Conservation (phyloP, 2,329 filamentous ascomycete species). For the Pseudogymnoascus sp. region DNA sequence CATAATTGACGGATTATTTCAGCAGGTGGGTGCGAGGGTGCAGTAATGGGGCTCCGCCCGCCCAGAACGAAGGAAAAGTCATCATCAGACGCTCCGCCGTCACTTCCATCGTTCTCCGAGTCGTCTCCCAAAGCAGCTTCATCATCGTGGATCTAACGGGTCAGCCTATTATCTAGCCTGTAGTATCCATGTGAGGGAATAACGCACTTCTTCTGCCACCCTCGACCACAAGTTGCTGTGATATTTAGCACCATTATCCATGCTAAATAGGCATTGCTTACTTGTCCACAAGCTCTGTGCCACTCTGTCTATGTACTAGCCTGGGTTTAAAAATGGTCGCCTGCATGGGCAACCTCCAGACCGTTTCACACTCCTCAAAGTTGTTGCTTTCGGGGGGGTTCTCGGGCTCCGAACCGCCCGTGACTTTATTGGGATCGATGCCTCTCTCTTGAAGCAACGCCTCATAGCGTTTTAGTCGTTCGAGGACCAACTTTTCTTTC, state of each 20-base stretch:
- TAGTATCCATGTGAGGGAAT: not conserved
- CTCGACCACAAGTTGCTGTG: conserved; percentile 24
- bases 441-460: conserved; percentile 16
- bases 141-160: conserved; percentile 23
- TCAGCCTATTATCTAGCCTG: conserved; percentile 9
- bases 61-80: conserved; percentile 23
- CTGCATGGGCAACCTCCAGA: conserved; percentile 11
- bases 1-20: conserved; percentile 56
- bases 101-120: conserved; percentile 19
- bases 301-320: conserved; percentile 17
- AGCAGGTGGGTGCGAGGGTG: conserved; percentile 22
- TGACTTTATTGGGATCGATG: conserved; percentile 16
- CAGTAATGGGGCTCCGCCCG: conserved; percentile 18
- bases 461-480: conserved; percentile 16
- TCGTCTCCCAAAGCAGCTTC: conserved; percentile 18
- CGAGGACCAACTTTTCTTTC: conserved; percentile 10
- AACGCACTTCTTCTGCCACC: conserved; percentile 24
- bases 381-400: not conserved
- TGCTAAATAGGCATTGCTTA: conserved; percentile 13
- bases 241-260: conserved; percentile 14
- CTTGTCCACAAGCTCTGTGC: conserved; percentile 22
- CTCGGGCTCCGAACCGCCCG: conserved; percentile 11
- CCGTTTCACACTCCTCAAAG: conserved; percentile 5
- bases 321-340: conserved; percentile 13
- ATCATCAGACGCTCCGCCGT: conserved; percentile 21